These are phyloP conservation scores for Gossypium australe DNA, from an alignment of 345 rosid genomes.

Conservation along the genomic window DNA sequence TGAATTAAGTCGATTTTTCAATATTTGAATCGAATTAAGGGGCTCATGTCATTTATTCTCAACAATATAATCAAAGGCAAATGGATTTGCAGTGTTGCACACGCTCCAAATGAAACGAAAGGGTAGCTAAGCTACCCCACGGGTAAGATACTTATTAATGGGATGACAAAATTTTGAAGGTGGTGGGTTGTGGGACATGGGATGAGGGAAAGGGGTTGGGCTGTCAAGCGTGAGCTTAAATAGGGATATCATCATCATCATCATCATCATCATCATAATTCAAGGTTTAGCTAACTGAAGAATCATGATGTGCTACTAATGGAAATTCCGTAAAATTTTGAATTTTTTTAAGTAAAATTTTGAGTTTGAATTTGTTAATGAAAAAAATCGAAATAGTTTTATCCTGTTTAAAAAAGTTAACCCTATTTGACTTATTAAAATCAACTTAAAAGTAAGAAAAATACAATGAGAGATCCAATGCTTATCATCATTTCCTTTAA, in stretches of 20 bases:
- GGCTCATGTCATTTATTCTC: neutral
- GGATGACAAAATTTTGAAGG: conserved; percentile 3
- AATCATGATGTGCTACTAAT: neutral
- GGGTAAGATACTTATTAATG: neutral
- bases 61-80: neutral
- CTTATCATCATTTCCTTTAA: neutral
- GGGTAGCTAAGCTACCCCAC: neutral
- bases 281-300: neutral
- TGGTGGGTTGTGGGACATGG: neutral
- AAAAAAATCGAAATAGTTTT: too few relatives aligned
- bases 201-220: neutral
- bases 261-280: too few relatives aligned
- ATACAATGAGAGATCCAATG: neutral
- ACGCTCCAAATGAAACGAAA: too few relatives aligned
- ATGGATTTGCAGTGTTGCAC: neutral
- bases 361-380: neutral
- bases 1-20: too few relatives aligned
- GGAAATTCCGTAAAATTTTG: neutral
- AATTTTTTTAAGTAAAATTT: neutral
- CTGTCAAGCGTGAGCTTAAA: conserved; percentile 5
- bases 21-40: too few relatives aligned
- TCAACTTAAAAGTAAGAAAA: too few relatives aligned
- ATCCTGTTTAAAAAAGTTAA: too few relatives aligned
- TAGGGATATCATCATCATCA: neutral
- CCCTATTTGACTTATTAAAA: too few relatives aligned